Evolutionary conservation across 495 filamentous ascomycete genomes (phyloP).

Genomic region (Jackrogersella minutella): DNA sequence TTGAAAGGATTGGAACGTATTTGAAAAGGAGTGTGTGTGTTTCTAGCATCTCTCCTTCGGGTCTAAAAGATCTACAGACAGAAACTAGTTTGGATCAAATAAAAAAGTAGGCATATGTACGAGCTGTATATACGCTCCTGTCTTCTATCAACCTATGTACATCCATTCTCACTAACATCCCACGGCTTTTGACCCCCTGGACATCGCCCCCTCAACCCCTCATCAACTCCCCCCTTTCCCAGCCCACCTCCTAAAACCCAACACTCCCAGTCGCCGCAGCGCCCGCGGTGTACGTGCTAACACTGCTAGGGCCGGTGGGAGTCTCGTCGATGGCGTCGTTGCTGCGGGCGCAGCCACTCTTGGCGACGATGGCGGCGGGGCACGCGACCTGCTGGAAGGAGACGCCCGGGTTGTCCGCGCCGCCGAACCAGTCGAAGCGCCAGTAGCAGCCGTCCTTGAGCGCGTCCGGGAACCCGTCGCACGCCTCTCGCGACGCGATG

Average conservation of each 20-base stretch:
- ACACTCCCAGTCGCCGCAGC: neutral
- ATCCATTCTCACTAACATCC: neutral
- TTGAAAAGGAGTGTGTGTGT: too few species aligned
- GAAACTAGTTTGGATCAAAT: too few species aligned
- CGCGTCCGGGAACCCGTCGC: conserved; percentile 62
- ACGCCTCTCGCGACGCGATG: conserved; percentile 58
- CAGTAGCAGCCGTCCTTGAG: conserved; percentile 72
- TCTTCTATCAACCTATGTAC: conserved; percentile 6
- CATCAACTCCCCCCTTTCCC: neutral
- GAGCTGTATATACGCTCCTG: conserved; percentile 13
- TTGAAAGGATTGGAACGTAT: too few species aligned
- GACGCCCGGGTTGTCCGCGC: conserved; percentile 68
- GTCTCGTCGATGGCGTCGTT: conserved; percentile 50
- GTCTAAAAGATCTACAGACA: too few species aligned
- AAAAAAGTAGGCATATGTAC: neutral
- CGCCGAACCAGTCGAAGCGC: conserved; percentile 73
- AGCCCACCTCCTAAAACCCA: too few species aligned
- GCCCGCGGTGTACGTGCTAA: neutral
- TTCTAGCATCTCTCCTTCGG: too few species aligned
- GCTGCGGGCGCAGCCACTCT: conserved; percentile 51
- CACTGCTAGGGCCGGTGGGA: conserved; percentile 36
- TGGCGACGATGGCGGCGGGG: conserved; percentile 65
- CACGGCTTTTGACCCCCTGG: neutral
- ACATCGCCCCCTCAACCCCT: neutral
- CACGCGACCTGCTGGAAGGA: conserved; percentile 65